Evolutionary conservation across 1,139 yeast species (phyloP).

Genomic region (Yamadazyma siamensis): DNA sequence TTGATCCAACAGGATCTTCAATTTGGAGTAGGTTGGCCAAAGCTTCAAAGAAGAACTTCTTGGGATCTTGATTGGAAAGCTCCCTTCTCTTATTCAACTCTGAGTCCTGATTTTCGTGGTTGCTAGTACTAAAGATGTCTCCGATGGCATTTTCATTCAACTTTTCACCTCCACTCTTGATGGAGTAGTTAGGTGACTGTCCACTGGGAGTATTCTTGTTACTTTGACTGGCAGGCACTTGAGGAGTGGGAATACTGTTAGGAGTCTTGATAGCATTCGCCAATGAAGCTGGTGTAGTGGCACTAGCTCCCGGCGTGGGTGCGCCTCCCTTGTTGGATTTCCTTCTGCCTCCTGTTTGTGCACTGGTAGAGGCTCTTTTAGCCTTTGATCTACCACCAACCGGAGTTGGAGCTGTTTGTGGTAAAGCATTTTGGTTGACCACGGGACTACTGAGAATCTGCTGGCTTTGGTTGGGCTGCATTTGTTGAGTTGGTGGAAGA

Average conservation of each 20-base stretch:
- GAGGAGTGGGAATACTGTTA: constrained; percentile 45
- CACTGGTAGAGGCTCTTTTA: constrained; percentile 18
- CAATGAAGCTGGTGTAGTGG: constrained; percentile 39
- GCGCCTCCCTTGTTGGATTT: constrained; percentile 27
- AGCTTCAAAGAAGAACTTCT: constrained; percentile 49
- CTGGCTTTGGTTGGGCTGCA: constrained; percentile 8
- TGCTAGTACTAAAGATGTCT: constrained; percentile 19
- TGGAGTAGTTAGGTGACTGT: constrained; percentile 32
- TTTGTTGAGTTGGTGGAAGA: constrained; percentile 4
- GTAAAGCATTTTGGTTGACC: constrained; percentile 11
- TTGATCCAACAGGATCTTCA: constrained; percentile 26
- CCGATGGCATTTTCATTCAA: constrained; percentile 21
- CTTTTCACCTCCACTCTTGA: constrained; percentile 12
- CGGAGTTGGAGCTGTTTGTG: constrained; percentile 11
- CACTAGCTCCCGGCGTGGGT: constrained; percentile 34
- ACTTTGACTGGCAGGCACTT: constrained; percentile 30
- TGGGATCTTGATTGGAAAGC: constrained; percentile 45
- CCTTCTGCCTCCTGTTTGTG: constrained; percentile 20
- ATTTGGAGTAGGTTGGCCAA: constrained; percentile 52
- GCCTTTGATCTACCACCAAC: constrained; percentile 13
- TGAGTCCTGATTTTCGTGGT: constrained; percentile 20
- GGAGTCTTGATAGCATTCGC: constrained; percentile 44
- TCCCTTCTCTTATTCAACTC: constrained; percentile 44
- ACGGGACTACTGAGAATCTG: constrained; percentile 11
- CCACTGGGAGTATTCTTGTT: constrained; percentile 42